Percentiles rank a stretch among this genome's conserved stretches.
phyloP scores from a whole-genome alignment of 108 stramenopile genomes.

The Parmales sp. region DNA sequence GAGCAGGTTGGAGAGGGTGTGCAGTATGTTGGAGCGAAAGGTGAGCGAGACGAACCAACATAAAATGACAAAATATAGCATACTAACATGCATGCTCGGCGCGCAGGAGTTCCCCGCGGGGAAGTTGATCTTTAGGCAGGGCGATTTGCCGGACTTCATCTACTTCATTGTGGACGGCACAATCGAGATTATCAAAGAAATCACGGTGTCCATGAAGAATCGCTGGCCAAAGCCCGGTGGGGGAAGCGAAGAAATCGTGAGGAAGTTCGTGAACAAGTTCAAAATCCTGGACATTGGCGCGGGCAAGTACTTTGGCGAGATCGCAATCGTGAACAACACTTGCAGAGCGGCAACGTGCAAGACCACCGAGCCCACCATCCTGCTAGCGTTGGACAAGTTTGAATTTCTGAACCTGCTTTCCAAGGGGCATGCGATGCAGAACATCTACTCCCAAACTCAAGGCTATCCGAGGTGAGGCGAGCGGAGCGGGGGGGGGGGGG shows the following conservation, averaged over 20 bases:
- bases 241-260: neutral
- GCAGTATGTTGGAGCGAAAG: neutral
- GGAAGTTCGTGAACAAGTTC: neutral
- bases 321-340: neutral
- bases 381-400: neutral
- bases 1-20: neutral
- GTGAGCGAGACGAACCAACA: no score
- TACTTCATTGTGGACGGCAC: neutral
- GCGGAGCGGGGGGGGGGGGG: no score
- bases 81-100: no score
- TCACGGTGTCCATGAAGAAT: neutral
- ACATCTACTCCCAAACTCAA: neutral
- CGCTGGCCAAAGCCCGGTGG: neutral
- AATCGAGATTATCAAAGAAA: constrained; percentile 6
- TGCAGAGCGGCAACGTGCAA: neutral
- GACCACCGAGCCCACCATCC: neutral
- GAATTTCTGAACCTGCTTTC: neutral
- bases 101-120: neutral
- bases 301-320: constrained; percentile 1
- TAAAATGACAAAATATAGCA: no score
- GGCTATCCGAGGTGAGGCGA: constrained; percentile 5
- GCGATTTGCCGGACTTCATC: constrained; percentile 5
- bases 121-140: neutral
- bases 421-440: neutral
- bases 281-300: neutral